Percentiles rank a stretch among this genome's conserved stretches.
phyloP scores from a whole-genome alignment of 225 moss, liverwort and hornwort species.

The Sphagnum contortum region DNA sequence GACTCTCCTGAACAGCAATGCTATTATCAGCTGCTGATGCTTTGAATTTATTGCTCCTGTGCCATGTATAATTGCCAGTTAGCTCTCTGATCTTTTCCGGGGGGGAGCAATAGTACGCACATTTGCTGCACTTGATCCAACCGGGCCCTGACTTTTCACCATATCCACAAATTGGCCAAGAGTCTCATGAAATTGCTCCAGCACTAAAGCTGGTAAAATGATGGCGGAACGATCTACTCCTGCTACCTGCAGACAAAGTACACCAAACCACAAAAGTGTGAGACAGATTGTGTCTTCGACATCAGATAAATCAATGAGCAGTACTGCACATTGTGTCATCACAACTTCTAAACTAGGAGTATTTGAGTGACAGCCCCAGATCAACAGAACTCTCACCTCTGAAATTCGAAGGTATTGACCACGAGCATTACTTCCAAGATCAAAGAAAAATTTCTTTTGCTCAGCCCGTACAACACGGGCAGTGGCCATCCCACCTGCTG shows the following conservation, averaged over 20 bases:
- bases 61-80: conserved; percentile 23
- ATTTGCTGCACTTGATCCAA: conserved; percentile 53
- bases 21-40: conserved; percentile 10
- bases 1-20: conserved; percentile 7
- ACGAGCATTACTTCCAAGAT: conserved; percentile 62
- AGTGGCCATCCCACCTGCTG: conserved; percentile 31
- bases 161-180: conserved; percentile 67
- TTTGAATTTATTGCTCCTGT: conserved; percentile 23
- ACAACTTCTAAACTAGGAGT: too few relatives aligned
- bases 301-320: not conserved
- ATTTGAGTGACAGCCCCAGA: too few relatives aligned
- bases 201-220: conserved; percentile 49
- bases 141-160: conserved; percentile 62
- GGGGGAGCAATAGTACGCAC: conserved; percentile 71
- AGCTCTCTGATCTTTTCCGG: conserved; percentile 65
- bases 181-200: conserved; percentile 65
- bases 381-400: conserved; percentile 22
- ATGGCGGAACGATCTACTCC: conserved; percentile 63
- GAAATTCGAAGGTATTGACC: conserved; percentile 67
- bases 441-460: conserved; percentile 66
- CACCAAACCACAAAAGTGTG: too few relatives aligned
- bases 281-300: too few relatives aligned
- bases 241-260: conserved; percentile 26
- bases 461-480: conserved; percentile 59
- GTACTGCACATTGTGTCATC: not conserved